Base-by-base conservation (phyloP, 1,284 basidiomycete species). In the Pyrrhoderma noxium region DNA sequence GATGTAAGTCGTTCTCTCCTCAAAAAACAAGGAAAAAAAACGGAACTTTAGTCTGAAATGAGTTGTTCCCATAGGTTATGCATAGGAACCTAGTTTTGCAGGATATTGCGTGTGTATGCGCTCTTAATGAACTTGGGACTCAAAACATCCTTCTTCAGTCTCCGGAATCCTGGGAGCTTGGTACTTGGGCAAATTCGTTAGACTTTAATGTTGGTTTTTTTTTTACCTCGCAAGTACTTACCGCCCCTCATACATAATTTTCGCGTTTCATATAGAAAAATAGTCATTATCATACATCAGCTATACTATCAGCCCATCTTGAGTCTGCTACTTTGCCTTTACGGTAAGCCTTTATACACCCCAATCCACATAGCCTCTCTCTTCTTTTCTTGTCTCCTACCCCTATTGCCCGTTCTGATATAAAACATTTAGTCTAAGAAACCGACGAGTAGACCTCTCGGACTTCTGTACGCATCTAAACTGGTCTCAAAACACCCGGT, bases 281-380 rank as follows among this genome's bases (percentile, higher is more conserved):
- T 11, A 70, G 67, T 45, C 51, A 65, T 1, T 85, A 81, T 62
- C 74, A 80, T 45, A 68, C 71, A 9, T 84, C 85, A 2, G 82
- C 84, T 7, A 61, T 88, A 35, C 61, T 87, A 5, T 80, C 86
- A 0, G 67, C 82, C n/a, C 76, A 84, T 57, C 67, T 87, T 13
- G 84, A 89, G 55, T 79, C 69, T 27, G 69, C 67, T 11, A 88
- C 85, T 2, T 68, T 86, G 31, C 79, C 84, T 2, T 61, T 83
- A 34, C 75, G 85, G 84, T 84, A 56, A 40, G 68, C 52, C 27
- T n/a, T 22, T n/a, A 36, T 51, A 23, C 39, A 31, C 5, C 27
- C 5, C 27, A 5, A 31, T 31, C 27, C 11, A 31, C n/a, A n/a
- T n/a, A n/a, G n/a, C n/a, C n/a, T n/a, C n/a, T n/a, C n/a, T n/a